These are phyloP conservation scores for Neonectria hederae DNA, from an alignment of 2,329 filamentous ascomycete species.

Conservation along the genomic window DNA sequence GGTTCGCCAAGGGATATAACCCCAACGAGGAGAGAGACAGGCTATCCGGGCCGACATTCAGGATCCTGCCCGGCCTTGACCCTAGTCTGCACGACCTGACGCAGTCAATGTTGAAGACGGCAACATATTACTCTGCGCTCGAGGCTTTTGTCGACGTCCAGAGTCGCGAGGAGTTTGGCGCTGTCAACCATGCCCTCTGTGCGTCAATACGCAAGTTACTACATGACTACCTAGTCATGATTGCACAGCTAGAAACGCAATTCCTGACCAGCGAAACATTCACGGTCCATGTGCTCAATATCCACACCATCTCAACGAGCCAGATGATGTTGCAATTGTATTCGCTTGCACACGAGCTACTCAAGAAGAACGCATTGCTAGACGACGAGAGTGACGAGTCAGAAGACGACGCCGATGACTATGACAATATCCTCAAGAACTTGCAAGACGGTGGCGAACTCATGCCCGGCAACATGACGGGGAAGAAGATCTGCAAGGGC, in stretches of 20 bases:
- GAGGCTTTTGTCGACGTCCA: conserved; percentile 95
- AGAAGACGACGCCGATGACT: conserved; percentile 80
- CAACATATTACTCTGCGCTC: conserved; percentile 89
- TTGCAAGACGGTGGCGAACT: conserved; percentile 87
- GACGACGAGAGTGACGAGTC: conserved; percentile 81
- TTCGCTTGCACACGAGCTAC: conserved; percentile 83
- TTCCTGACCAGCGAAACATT: conserved; percentile 89
- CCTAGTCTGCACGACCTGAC: conserved; percentile 91
- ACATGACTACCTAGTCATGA: conserved; percentile 91
- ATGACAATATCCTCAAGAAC: conserved; percentile 92
- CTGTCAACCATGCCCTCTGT: conserved; percentile 94
- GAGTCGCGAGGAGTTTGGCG: conserved; percentile 90
- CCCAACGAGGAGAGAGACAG: conserved; percentile 87
- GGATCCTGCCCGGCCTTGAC: conserved; percentile 83
- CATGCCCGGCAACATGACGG: conserved; percentile 78
- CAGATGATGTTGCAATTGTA: conserved; percentile 94
- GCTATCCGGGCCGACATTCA: conserved; percentile 82
- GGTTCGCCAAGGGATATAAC: conserved; percentile 84
- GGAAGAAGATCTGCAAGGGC: conserved; percentile 96
- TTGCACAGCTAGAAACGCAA: conserved; percentile 93
- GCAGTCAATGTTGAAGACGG: conserved; percentile 89
- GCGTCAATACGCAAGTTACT: conserved; percentile 92
- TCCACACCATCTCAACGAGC: conserved; percentile 88
- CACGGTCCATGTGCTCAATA: conserved; percentile 90
- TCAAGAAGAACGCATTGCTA: conserved; percentile 87